These are phyloP conservation scores for Carex littledalei DNA, from an alignment of 176 grass and related monocot genomes.

Conservation along the genomic window DNA sequence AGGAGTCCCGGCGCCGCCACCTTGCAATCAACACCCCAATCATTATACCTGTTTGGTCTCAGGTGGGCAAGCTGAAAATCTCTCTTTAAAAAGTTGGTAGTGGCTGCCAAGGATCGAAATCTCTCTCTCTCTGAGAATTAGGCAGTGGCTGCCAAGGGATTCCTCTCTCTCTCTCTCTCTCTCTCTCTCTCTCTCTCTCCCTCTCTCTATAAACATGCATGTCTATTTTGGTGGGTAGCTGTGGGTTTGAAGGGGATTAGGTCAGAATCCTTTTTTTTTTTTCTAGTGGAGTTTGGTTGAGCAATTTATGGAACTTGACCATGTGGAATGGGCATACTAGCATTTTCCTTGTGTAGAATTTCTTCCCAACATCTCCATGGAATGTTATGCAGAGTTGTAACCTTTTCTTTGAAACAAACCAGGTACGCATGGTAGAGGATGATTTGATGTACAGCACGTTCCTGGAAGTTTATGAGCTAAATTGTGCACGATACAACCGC, in stretches of 20 bases:
- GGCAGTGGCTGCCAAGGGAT: too few species aligned
- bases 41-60: constrained; percentile 99
- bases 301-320: constrained; percentile 1
- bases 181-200: background rate
- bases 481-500: constrained; percentile 89
- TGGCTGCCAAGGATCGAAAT: background rate
- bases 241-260: background rate
- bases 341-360: background rate
- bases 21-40: constrained; percentile 93
- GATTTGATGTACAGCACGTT: constrained; percentile 99
- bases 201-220: background rate
- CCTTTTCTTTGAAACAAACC: constrained; percentile 19
- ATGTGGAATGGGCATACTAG: background rate
- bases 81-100: background rate
- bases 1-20: constrained; percentile 87
- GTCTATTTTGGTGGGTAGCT: background rate
- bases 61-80: constrained; percentile 35
- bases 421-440: constrained; percentile 99
- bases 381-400: background rate
- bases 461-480: constrained; percentile 99
- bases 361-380: background rate
- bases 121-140: background rate
- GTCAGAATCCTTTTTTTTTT: background rate
- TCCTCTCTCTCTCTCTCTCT: background rate
- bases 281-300: background rate